Base-by-base conservation (phyloP, 371 early-diverging fungal species). In the Rhizomucor miehei region DNA sequence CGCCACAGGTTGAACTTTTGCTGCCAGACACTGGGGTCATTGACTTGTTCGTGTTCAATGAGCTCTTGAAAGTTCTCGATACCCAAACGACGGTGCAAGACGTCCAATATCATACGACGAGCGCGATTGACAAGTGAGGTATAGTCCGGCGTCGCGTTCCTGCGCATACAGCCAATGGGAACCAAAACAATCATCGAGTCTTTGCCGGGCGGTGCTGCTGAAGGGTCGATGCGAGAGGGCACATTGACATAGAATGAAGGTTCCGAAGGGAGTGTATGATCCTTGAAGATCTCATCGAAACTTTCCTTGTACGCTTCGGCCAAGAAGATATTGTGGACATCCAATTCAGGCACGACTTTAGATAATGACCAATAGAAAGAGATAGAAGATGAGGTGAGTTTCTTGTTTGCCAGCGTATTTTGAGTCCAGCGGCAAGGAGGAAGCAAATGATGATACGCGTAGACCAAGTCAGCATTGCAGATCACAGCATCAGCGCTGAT, bases 161-260 rank as follows among this genome's bases (percentile, higher is more conserved):
- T 3, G 39, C 52, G 69, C 65, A 79, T 77, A 38, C 79, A 70
- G 0, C 84, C 86, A 41, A 78, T 67, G 17, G 87, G 87, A 0
- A 84, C 80, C 24, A 86, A 71, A 2, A 86, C 79, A 46, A 77
- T 80, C 8, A 86, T 44, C 6, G 77, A 51, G 29, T 83, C 84
- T 48, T 77, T 76, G 23, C 64, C 73, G 2, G 54, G 59, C 2
- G 86, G 86, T 1, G 84, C 84, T 14, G 82, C 79, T 3, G 73
- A 51, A 3, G 77, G 65, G 48, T 86, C 86, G 38, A 84, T 68
- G 36, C 81, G 76, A 13, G 82, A 76, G 10, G 86, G 84, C 16
- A 79, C 71, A 52, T 86, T 83, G 46, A 86, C 75, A 57, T 86
- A 86, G 54, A 86, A 84, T 1, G 79, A 79, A 1, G 81, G 75